Evolutionary conservation across 805 yeast species (phyloP).

Genomic region (Starmerella sp.): DNA sequence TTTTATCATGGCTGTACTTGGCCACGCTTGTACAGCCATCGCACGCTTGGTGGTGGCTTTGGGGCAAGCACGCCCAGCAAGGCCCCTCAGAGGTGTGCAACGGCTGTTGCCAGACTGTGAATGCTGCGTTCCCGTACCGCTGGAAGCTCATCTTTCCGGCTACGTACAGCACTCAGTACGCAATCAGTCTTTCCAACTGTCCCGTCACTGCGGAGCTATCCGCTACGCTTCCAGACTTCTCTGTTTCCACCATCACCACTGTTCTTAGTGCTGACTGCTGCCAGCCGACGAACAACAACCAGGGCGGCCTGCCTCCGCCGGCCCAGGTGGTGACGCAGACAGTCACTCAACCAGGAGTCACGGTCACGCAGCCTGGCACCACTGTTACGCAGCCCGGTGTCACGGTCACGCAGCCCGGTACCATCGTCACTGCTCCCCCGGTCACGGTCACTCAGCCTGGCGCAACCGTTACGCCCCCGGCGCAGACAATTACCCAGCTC

Average conservation of each 20-base stretch:
- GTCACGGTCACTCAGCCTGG: constrained; percentile 22
- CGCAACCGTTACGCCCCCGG: constrained; percentile 17
- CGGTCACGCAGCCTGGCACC: background rate
- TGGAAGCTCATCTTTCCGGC: constrained; percentile 1
- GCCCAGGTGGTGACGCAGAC: background rate
- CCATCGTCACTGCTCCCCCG: constrained; percentile 18
- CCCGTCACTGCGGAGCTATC: constrained; percentile 21
- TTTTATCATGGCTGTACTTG: constrained; percentile 13
- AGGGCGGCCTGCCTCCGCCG: background rate
- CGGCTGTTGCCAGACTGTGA: constrained; percentile 28
- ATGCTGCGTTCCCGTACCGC: constrained; percentile 22
- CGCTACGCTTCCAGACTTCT: constrained; percentile 42
- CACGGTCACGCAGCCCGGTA: constrained; percentile 19
- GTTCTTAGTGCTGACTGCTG: constrained; percentile 21
- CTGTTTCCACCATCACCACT: constrained; percentile 32
- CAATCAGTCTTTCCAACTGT: constrained; percentile 12
- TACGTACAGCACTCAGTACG: constrained; percentile 16
- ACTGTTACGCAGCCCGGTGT: constrained; percentile 20
- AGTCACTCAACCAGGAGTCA: constrained; percentile 5
- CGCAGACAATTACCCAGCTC: constrained; percentile 9
- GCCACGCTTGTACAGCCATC: constrained; percentile 15
- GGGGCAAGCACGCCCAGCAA: constrained; percentile 18
- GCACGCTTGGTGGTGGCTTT: constrained; percentile 24
- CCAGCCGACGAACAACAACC: background rate
- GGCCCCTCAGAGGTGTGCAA: constrained; percentile 17